Base-by-base conservation (phyloP, 1,139 yeast genomes). In the Magnusiomyces suaveolens region DNA sequence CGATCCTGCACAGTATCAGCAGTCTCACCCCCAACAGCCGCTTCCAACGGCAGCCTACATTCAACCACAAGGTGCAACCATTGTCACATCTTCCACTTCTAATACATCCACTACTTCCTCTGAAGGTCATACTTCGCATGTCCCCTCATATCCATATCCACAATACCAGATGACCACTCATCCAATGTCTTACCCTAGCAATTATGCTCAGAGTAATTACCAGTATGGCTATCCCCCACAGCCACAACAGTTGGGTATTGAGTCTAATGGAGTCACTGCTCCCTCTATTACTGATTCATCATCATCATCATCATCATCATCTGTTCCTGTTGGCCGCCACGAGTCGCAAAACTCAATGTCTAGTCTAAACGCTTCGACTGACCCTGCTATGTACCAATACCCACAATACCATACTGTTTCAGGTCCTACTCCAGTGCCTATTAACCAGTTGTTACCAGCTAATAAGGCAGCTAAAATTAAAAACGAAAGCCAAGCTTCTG, bases 161-260 rank as follows among this genome's bases (percentile, higher is more conserved):
- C 43, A 38, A 18, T 38, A 38, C 43, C 43, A 38, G 10, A 18
- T 38, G 20, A 14, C 43, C 20, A n/a, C n/a, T n/a, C 43, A 38
- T 12, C 43, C 16, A 8, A 38, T 38, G 10, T 38, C 43, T 10
- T 38, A 38, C 43, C 43, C 43, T 10, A 38, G 18, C 43, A 38
- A 16, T 38, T 38, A 38, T 38, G 21, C 18, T 14, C 47, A 44
- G 3, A 16, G 18, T 10, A 23, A 25, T 24, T 44, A 44, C 29
- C 47, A 23, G n/a, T 44, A 44, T 44, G 47, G 29, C 14, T 44
- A 44, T 44, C 29, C 47, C 8, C 21, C 26, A 46, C 48, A 46
- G 24, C 41, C 20, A 4, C 49, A 46, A n/a, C 49, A 44, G 18
- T 8, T 12, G 6, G 36, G 36, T 8, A 4, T 38, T 10, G 38